phyloP scores from a whole-genome alignment of 2,329 filamentous ascomycete species.

The Fusarium transvaalense region DNA sequence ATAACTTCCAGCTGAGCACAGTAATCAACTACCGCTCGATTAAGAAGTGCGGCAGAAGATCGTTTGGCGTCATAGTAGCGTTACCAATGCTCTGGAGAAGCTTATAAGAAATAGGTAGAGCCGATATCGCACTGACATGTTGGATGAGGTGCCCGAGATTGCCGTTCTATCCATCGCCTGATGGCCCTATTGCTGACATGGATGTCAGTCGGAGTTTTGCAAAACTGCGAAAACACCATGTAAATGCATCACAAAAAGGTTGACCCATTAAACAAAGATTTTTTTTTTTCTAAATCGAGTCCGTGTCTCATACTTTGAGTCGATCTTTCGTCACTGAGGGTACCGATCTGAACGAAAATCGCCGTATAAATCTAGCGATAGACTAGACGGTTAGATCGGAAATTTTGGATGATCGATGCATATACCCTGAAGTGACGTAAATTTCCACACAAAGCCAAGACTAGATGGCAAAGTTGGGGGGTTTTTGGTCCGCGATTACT shows the following conservation, averaged over 20 bases:
- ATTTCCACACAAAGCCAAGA: constrained; percentile 15
- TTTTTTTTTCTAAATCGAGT: neutral
- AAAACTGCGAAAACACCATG: constrained; percentile 1
- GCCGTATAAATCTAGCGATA: neutral
- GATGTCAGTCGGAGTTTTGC: neutral
- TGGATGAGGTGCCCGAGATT: neutral
- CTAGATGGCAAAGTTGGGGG: constrained; percentile 17
- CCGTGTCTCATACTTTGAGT: neutral
- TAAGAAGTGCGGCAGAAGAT: neutral
- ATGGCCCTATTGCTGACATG: neutral
- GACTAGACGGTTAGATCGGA: constrained; percentile 7
- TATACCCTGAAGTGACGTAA: constrained; percentile 36
- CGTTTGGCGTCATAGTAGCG: neutral
- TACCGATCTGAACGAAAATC: constrained; percentile 11
- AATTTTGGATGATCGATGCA: constrained; percentile 22
- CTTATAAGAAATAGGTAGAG: neutral
- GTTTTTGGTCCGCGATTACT: constrained; percentile 17
- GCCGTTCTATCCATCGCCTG: neutral
- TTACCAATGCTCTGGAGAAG: neutral
- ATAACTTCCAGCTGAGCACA: constrained; percentile 1
- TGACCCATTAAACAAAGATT: neutral
- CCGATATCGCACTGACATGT: neutral
- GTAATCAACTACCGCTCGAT: neutral
- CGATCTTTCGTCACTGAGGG: constrained; percentile 18
- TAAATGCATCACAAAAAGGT: neutral